A percentile compares a stretch with the other conserved stretches of the same genome.
Conservation (phyloP, 352 stramenopile genomes). For the Pythium dissimile region DNA sequence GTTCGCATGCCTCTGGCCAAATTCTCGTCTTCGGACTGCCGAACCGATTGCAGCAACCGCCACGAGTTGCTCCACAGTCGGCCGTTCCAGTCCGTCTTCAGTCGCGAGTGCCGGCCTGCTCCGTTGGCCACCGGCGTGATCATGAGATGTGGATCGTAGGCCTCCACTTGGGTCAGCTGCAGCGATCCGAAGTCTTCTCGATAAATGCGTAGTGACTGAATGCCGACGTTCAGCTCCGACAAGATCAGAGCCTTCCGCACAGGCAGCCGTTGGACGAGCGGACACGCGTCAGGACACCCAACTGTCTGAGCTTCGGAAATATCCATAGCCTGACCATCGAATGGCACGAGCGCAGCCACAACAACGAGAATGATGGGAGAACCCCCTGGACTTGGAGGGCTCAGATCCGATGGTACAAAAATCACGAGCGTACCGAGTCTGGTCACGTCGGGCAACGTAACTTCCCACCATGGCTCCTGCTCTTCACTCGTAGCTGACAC, state of each 20-base stretch:
- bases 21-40: constrained; percentile 59
- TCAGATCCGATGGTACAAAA: constrained; percentile 38
- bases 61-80: constrained; percentile 39
- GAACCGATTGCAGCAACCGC: constrained; percentile 47
- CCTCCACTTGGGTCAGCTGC: constrained; percentile 46
- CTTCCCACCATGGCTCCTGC: constrained; percentile 59
- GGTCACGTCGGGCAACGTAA: constrained; percentile 29
- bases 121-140: constrained; percentile 46
- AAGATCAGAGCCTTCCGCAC: constrained; percentile 42
- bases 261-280: constrained; percentile 21
- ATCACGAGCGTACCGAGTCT: constrained; percentile 51
- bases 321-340: not conserved
- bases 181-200: constrained; percentile 32
- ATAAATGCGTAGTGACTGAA: constrained; percentile 51
- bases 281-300: constrained; percentile 48
- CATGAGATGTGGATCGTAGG: constrained; percentile 42
- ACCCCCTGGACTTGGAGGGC: not conserved
- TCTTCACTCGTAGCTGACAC: constrained; percentile 24
- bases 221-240: constrained; percentile 42
- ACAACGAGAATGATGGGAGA: constrained; percentile 24
- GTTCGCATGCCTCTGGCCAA: constrained; percentile 53
- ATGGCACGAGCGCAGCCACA: constrained; percentile 32
- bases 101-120: constrained; percentile 36
- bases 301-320: not conserved
- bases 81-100: constrained; percentile 45